These are phyloP conservation scores for Stipa capillata DNA, from an alignment of 176 grass and related monocot species.

Conservation along the genomic window DNA sequence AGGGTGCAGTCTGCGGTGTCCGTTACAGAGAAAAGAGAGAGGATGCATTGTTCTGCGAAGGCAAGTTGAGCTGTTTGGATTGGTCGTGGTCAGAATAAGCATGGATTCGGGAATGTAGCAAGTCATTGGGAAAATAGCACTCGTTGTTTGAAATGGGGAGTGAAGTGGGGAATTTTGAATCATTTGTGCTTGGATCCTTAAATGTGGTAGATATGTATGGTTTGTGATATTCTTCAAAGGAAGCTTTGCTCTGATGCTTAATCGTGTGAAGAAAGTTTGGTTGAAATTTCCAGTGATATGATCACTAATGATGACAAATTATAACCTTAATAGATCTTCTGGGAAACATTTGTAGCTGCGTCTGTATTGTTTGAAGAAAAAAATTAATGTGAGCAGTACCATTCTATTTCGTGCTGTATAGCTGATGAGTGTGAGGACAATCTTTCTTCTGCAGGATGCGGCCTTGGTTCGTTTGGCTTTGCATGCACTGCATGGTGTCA, in stretches of 20 bases:
- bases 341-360: not conserved
- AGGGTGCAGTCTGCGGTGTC: not conserved
- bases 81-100: not conserved
- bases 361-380: not conserved
- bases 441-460: slow-evolving; percentile 55
- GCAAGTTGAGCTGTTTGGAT: not conserved
- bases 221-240: not conserved
- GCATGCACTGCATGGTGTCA: slow-evolving; percentile 68
- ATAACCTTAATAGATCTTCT: not conserved
- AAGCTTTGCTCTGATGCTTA: not conserved
- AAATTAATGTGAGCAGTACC: not conserved
- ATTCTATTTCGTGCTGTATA: not conserved
- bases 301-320: not conserved
- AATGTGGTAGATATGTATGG: not conserved
- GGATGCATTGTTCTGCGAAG: not conserved
- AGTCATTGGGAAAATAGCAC: not conserved
- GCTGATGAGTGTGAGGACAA: not conserved
- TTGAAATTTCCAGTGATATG: not conserved
- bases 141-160: not conserved
- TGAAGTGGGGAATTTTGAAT: not conserved
- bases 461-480: slow-evolving; percentile 68
- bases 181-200: not conserved
- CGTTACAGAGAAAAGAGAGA: not conserved
- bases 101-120: not conserved
- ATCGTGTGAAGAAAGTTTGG: not conserved